Percentiles rank a stretch among this genome's conserved stretches.
phyloP scores from a whole-genome alignment of 2,329 filamentous ascomycete species.

The Botryotinia globosa region DNA sequence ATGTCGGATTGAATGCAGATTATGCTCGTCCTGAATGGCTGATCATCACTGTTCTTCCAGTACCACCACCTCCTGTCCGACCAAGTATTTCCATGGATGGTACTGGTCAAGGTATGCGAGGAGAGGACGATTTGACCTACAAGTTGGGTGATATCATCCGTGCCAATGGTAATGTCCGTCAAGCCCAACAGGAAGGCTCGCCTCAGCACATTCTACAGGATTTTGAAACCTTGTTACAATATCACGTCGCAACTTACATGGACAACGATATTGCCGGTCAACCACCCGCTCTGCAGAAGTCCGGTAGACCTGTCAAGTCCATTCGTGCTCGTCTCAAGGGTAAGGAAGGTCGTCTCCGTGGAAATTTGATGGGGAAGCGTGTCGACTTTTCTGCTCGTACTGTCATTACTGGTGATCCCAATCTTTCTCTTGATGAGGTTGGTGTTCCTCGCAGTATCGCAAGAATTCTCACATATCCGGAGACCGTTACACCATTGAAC shows the following conservation, averaged over 20 bases:
- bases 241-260: constrained; percentile 99
- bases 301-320: constrained; percentile 91
- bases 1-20: constrained; percentile 90
- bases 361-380: constrained; percentile 99
- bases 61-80: constrained; percentile 91
- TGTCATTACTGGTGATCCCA: constrained; percentile 98
- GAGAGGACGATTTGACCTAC: constrained; percentile 98
- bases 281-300: constrained; percentile 94
- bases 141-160: constrained; percentile 98
- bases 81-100: constrained; percentile 98
- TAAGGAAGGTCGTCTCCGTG: constrained; percentile 95
- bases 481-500: constrained; percentile 97
- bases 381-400: constrained; percentile 99
- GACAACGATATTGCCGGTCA: constrained; percentile 98
- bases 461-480: constrained; percentile 88
- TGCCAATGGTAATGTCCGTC: constrained; percentile 90
- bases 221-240: constrained; percentile 89
- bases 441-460: constrained; percentile 94
- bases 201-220: constrained; percentile 88
- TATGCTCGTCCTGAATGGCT: constrained; percentile 98
- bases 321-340: constrained; percentile 97
- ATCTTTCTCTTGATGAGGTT: constrained; percentile 93
- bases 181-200: constrained; percentile 86
- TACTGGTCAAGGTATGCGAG: constrained; percentile 84
- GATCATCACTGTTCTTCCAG: constrained; percentile 90